Evolutionary conservation across 495 filamentous ascomycete species (phyloP).

Genomic region (Saxispiralis lemnorum): DNA sequence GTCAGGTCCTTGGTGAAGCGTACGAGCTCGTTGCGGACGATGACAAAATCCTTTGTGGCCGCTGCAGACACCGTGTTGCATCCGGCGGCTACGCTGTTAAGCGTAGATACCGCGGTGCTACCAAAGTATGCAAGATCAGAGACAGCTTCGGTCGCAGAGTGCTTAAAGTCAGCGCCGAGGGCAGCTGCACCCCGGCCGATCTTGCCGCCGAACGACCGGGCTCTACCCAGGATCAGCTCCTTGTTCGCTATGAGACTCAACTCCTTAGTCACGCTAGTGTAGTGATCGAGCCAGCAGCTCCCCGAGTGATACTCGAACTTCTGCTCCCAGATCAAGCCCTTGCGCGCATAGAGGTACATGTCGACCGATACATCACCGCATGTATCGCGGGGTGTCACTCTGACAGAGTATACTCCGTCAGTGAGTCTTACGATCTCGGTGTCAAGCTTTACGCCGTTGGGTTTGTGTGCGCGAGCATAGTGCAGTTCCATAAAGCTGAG

Average conservation of each 20-base stretch:
- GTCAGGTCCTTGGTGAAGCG: background rate
- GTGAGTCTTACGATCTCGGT: slow-evolving; percentile 5
- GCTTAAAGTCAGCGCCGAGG: slow-evolving; percentile 8
- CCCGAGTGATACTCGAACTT: slow-evolving; percentile 11
- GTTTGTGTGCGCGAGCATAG: background rate
- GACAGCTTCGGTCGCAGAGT: slow-evolving; percentile 6
- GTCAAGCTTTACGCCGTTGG: background rate
- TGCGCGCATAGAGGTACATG: background rate
- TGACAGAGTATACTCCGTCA: slow-evolving; percentile 10
- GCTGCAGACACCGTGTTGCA: background rate
- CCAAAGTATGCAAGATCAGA: slow-evolving; percentile 5
- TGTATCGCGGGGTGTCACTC: slow-evolving; percentile 1
- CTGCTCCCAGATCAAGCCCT: background rate
- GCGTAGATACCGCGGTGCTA: slow-evolving; percentile 4
- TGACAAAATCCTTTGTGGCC: slow-evolving; percentile 1
- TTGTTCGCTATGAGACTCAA: slow-evolving; percentile 6
- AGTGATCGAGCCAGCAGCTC: background rate
- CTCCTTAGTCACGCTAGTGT: slow-evolving; percentile 5
- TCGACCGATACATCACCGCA: slow-evolving; percentile 3
- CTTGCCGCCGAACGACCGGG: background rate
- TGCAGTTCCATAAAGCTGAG: background rate
- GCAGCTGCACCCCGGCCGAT: slow-evolving; percentile 5
- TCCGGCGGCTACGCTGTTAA: background rate
- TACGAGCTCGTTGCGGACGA: slow-evolving; percentile 4
- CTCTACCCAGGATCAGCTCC: slow-evolving; percentile 3